Base-by-base conservation (phyloP, 2,329 filamentous ascomycete species). In the Arthrobotrys pseudoclavata region DNA sequence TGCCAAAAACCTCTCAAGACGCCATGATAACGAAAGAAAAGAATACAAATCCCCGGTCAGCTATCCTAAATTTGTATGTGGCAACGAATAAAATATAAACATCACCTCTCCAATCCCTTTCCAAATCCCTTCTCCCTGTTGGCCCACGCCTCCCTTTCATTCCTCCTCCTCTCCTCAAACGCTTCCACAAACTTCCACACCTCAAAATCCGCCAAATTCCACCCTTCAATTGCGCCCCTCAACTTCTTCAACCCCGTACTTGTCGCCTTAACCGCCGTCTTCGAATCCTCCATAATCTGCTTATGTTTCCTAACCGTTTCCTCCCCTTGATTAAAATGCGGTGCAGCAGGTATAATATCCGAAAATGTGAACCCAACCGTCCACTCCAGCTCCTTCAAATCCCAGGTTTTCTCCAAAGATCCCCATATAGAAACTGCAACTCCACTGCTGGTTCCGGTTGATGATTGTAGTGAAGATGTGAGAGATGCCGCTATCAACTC, bases 311-410 rank as follows among this genome's bases (percentile, higher is more conserved):
- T 87, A 10, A 88, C 86, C 20, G 87, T 84, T 0, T 85, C 85
- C 0, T 87, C 86, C 4, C 29, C 20, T 31, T 71, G 74, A 1
- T 26, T 45, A 24, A 87, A 84, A 80, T 87, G 85, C 79, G 85
- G 85, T 50, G 84, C 20, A 18, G 72, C n/a, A 69, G 87, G 85
- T 70, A 72, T 60, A 87, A 87, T 69, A 87, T 85, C 52, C 87
- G 94, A 92, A 9, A 97, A 87, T 13, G 87, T 86, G 84, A 98
- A 98, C 67, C 95, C 96, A 82, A 98, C 93, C 80, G 91, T 88
- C 93, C 94, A 98, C 82, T 95, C 91, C 1, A 97, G 85, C 79
- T 96, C 91, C n/a, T 87, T 83, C n/a, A 50, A 4, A 68, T 77
- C 67, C 2, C 86, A 84, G 0, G 87, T 84, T 13, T 86, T 86